Conservation (phyloP, 345 rosid species). For the Lepidium aucheri region DNA sequence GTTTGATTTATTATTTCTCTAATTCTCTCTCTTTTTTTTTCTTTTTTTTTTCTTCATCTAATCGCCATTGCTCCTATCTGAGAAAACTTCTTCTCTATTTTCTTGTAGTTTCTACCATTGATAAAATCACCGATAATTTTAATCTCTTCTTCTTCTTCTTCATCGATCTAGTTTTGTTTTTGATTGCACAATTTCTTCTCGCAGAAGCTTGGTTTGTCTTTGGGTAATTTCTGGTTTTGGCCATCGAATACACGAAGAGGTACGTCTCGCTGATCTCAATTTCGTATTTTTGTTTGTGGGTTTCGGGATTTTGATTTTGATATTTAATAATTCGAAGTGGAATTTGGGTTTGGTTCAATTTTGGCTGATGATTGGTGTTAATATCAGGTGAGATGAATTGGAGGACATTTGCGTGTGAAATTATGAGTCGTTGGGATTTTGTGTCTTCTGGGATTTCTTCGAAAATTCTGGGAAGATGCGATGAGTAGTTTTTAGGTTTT, state of each 20-base stretch:
- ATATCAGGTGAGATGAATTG: slow-evolving; percentile 30
- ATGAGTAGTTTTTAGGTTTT: background rate
- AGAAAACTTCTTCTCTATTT: background rate
- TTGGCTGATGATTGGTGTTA: slow-evolving; percentile 3
- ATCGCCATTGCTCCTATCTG: slow-evolving; percentile 6
- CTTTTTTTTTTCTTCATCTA: background rate
- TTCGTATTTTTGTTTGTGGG: background rate
- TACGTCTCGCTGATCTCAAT: no score
- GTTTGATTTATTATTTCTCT: background rate
- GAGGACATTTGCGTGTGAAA: slow-evolving; percentile 5
- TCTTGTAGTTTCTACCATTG: background rate
- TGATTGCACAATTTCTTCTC: no score
- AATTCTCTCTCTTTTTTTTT: background rate
- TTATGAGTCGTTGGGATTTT: background rate
- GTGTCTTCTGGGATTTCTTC: background rate
- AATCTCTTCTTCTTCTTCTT: no score
- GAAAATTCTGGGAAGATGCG: background rate
- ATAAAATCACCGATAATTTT: slow-evolving; percentile 3
- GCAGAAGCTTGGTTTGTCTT: no score
- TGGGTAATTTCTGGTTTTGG: no score
- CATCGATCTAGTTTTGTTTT: background rate
- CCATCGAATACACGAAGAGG: no score
- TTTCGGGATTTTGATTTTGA: background rate
- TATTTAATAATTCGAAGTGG: background rate
- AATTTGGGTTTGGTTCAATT: slow-evolving; percentile 1